Percentiles rank a stretch among this genome's conserved stretches.
Evolutionary conservation across 2,329 filamentous ascomycete species (phyloP).

Genomic region (Fusarium abutilonis): DNA sequence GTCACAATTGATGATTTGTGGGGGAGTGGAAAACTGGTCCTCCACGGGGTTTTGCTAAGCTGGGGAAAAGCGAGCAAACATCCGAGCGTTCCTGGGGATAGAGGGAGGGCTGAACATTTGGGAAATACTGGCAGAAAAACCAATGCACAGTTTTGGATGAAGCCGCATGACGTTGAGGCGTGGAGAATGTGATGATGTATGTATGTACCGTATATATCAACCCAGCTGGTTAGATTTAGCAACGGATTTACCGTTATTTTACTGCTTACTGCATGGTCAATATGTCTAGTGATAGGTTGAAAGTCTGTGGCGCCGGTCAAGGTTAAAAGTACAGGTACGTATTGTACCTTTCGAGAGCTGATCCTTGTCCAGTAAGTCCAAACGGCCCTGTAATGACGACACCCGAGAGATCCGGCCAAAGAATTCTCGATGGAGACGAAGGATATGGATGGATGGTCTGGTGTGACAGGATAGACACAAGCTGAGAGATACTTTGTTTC

Average conservation of each 20-base stretch:
- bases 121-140: no score
- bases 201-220: no score
- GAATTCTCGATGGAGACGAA: background rate
- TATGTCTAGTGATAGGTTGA: background rate
- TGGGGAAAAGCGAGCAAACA: constrained; percentile 13
- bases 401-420: constrained; percentile 27
- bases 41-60: constrained; percentile 27
- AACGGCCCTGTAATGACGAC: constrained; percentile 17
- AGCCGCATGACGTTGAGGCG: constrained; percentile 2
- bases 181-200: background rate
- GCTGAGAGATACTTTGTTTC: no score
- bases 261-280: background rate
- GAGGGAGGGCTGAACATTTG: background rate
- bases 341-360: background rate
- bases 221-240: background rate
- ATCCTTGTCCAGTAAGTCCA: constrained; percentile 1
- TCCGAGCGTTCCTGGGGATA: background rate
- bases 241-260: background rate
- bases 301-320: background rate
- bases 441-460: background rate
- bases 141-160: background rate
- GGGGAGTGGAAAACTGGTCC: background rate
- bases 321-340: background rate
- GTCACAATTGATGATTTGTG: constrained; percentile 31
- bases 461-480: no score